Evolutionary conservation across 495 filamentous ascomycete genomes (phyloP).

Genomic region (Penicillium parvum): DNA sequence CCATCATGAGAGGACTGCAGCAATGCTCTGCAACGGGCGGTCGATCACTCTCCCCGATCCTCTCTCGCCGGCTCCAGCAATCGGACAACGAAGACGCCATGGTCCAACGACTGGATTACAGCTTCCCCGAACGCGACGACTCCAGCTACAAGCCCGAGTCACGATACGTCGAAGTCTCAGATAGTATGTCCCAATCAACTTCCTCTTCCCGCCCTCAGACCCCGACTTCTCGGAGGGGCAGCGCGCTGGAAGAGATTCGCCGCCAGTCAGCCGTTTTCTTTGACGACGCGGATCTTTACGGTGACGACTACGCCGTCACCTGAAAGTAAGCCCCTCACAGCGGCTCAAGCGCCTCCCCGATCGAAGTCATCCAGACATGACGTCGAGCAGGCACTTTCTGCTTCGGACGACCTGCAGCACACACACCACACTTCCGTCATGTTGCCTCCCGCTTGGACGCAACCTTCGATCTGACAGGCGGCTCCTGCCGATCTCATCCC

Average conservation of each 20-base stretch:
- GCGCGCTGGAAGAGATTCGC: slow-evolving; percentile 54
- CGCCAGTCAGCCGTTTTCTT: slow-evolving; percentile 61
- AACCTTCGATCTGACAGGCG: slow-evolving; percentile 22
- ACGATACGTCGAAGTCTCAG: slow-evolving; percentile 18
- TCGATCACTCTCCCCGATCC: slow-evolving; percentile 23
- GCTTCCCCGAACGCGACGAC: slow-evolving; percentile 27
- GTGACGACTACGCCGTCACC: slow-evolving; percentile 27
- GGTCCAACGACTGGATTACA: slow-evolving; percentile 28
- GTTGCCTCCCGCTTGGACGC: slow-evolving; percentile 1
- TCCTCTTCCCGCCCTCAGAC: slow-evolving; percentile 24
- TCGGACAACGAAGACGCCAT: slow-evolving; percentile 24
- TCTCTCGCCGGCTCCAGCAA: slow-evolving; percentile 22
- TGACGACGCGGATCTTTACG: slow-evolving; percentile 48
- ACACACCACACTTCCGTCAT: slow-evolving; percentile 12
- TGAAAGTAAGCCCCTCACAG: slow-evolving; percentile 12
- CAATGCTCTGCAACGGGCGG: slow-evolving; percentile 39
- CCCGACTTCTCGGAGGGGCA: slow-evolving; percentile 31
- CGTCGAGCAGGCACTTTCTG: slow-evolving; percentile 7
- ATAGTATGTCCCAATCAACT: slow-evolving; percentile 26
- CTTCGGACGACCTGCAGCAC: slow-evolving; percentile 20
- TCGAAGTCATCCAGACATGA: slow-evolving; percentile 7
- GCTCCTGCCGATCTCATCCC: slow-evolving; percentile 15
- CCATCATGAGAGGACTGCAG: slow-evolving; percentile 70
- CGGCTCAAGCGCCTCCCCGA: slow-evolving; percentile 15
- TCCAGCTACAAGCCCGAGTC: slow-evolving; percentile 23